These are phyloP conservation scores for Xylariaceae sp. DNA, from an alignment of 2,329 filamentous ascomycete genomes.

Conservation along the genomic window DNA sequence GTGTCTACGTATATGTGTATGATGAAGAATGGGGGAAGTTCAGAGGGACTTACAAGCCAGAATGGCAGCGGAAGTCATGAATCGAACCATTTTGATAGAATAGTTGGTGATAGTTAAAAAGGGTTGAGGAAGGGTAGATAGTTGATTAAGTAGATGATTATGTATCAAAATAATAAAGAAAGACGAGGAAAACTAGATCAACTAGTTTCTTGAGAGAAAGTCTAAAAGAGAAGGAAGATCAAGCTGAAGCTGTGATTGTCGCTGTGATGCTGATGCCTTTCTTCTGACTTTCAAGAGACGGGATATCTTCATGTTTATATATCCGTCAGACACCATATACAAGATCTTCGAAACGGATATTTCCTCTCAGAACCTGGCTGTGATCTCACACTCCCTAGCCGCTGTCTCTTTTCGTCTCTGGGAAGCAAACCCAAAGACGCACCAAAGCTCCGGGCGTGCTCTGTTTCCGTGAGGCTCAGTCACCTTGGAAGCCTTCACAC, in stretches of 20 bases:
- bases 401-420: too few species aligned
- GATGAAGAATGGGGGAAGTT: too few species aligned
- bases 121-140: background rate
- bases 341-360: too few species aligned
- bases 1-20: too few species aligned
- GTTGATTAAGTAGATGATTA: background rate
- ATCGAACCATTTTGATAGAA: constrained; percentile 23
- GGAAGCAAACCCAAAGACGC: background rate
- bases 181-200: too few species aligned
- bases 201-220: constrained; percentile 2
- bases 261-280: constrained; percentile 5
- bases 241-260: constrained; percentile 4
- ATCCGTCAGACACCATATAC: too few species aligned
- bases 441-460: background rate
- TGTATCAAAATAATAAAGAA: too few species aligned
- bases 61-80: constrained; percentile 19
- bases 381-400: too few species aligned
- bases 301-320: constrained; percentile 9
- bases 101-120: background rate
- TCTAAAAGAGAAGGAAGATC: constrained; percentile 1
- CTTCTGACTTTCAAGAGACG: background rate
- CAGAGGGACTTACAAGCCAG: constrained; percentile 27
- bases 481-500: constrained; percentile 13
- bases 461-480: constrained; percentile 13
- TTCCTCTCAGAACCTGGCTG: too few species aligned